phyloP scores from a whole-genome alignment of 306 rosid species.

The Pueraria montana region DNA sequence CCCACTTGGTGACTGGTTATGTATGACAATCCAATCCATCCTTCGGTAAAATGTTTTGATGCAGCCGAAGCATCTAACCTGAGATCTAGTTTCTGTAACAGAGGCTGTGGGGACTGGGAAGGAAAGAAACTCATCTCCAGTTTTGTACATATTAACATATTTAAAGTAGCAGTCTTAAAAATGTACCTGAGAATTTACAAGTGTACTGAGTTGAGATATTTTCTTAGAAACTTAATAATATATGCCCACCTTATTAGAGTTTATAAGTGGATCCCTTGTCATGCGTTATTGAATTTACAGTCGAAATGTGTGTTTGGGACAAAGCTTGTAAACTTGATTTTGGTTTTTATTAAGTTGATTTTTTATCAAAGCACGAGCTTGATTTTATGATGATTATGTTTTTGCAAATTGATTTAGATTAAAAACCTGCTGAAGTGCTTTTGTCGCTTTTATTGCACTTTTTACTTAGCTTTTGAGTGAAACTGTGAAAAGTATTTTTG shows the following conservation, averaged over 20 bases:
- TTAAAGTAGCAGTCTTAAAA: conserved; percentile 41
- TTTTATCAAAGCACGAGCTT: background rate
- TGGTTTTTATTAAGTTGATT: background rate
- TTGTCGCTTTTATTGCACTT: background rate
- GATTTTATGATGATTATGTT: background rate
- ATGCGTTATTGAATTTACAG: background rate
- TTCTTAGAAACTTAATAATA: conserved; percentile 12
- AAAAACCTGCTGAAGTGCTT: background rate
- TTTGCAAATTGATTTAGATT: background rate
- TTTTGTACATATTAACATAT: conserved; percentile 54
- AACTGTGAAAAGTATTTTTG: background rate
- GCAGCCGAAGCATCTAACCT: conserved; percentile 44
- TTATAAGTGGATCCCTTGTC: conserved; percentile 8
- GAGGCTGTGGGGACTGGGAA: conserved; percentile 41
- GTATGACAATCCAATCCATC: conserved; percentile 38
- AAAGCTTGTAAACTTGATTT: conserved; percentile 3
- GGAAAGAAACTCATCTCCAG: conserved; percentile 45
- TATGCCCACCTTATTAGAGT: conserved; percentile 15
- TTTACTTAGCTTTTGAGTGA: background rate
- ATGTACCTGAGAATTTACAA: conserved; percentile 19
- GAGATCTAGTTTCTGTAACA: conserved; percentile 53
- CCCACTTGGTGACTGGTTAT: conserved; percentile 75
- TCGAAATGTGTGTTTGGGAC: background rate
- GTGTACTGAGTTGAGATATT: conserved; percentile 32
- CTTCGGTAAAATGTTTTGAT: conserved; percentile 25